Evolutionary conservation across 345 rosid genomes (phyloP), one percentile per base, ranked within the genome.

Genomic region (Eucalyptus tenuipes): DNA sequence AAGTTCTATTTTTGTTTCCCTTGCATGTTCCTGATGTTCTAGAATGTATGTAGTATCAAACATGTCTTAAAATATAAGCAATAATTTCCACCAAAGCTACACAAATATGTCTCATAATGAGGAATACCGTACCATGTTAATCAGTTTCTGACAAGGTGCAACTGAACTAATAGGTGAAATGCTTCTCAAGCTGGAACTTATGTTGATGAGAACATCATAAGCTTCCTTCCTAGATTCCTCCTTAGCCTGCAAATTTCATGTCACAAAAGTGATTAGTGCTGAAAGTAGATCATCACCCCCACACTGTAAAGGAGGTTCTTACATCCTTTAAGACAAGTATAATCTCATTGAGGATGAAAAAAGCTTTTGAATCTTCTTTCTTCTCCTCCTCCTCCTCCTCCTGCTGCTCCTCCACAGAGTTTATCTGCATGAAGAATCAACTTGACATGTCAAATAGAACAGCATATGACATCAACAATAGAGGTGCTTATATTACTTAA

Each of bases 261-360:
- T 90, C 84, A 71, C 71, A 52, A 85, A 33, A 53, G 71, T 33
- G 66, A 89, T 81, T 86, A 88, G 40, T 61, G 48, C 45, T 6
- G 5, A 16, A 31, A 68, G 80, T 16, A 17, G 40, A 31, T 66
- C 24, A 88, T 49, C 79, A 66, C 11, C 79, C 22, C 37, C 22
- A 16, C 79, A 79, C 47, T 42, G 47, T 86, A n/a, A 79, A 55
- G 88, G 31, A 55, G 89, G 88, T 64, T 90, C 96, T 91, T 96
- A 97, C 99, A 92, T 96, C 97, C 91, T 97, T 98, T 87, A 95
- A 92, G 61, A 93, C 92, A 88, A 98, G 92, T 91, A 98, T 96
- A 89, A 98, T 95, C 93, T 98, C 99, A 90, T 97, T 96, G 88
- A 97, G 95, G 88, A 98, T 93, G 88, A 95, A 98, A 93, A 98